These are phyloP conservation scores for Fusarium domesticum DNA, from an alignment of 2,329 filamentous ascomycete genomes.

Conservation along the genomic window DNA sequence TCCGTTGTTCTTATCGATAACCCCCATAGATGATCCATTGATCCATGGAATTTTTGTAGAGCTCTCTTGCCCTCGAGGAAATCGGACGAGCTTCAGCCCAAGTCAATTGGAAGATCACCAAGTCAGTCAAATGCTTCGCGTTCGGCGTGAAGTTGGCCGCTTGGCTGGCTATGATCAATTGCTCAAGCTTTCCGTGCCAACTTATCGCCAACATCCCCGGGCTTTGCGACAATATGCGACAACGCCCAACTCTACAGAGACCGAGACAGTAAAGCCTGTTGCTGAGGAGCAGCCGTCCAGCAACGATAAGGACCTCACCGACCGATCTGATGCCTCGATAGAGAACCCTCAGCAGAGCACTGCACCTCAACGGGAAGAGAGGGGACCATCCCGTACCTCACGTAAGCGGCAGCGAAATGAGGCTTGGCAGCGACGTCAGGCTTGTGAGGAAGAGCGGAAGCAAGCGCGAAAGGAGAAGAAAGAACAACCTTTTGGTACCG, in stretches of 20 bases:
- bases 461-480: background rate
- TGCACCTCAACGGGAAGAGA: no score
- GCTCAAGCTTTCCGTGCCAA: constrained; percentile 9
- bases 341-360: no score
- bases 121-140: constrained; percentile 31
- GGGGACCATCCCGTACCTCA: no score
- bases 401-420: no score
- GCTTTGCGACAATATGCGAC: constrained; percentile 8
- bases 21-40: background rate
- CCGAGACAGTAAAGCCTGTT: no score
- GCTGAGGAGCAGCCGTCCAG: background rate
- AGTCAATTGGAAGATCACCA: constrained; percentile 5
- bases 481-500: constrained; percentile 3
- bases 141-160: constrained; percentile 16
- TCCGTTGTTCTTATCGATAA: background rate
- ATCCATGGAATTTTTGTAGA: background rate
- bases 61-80: no score
- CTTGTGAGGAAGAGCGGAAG: background rate
- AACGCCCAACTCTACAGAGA: background rate
- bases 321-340: no score
- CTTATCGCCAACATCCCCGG: constrained; percentile 10
- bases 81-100: no score
- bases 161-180: constrained; percentile 12
- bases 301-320: background rate
- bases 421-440: no score